Evolutionary conservation across 805 yeast species (phyloP).

Genomic region (Sporopachydermia quercuum): DNA sequence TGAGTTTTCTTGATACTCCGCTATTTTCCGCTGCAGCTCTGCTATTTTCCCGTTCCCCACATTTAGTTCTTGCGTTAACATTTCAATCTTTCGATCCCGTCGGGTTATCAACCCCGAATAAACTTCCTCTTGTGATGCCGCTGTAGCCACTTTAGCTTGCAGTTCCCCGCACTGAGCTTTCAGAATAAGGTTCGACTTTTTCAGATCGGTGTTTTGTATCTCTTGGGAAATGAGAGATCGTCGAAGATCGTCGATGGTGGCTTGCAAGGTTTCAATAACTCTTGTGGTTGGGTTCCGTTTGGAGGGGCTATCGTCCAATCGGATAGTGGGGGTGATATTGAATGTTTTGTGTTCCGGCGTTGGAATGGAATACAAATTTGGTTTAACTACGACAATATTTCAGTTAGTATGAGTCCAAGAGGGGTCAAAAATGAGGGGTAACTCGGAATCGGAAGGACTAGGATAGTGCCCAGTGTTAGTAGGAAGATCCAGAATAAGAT

Average conservation of each 20-base stretch:
- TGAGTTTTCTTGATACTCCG: conserved; percentile 5
- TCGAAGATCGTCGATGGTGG: conserved; percentile 39
- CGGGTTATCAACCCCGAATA: conserved; percentile 41
- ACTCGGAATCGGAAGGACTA: neutral
- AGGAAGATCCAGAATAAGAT: too few species aligned
- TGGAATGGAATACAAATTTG: neutral
- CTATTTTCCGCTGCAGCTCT: conserved; percentile 10
- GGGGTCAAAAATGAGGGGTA: neutral
- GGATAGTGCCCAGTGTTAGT: too few species aligned
- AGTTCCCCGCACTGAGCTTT: conserved; percentile 34
- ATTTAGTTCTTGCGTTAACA: conserved; percentile 6
- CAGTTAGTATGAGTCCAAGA: conserved; percentile 2
- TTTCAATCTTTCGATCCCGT: conserved; percentile 5
- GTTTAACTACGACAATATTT: conserved; percentile 3
- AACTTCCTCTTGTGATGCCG: conserved; percentile 38
- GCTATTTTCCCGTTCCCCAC: conserved; percentile 7
- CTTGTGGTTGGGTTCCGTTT: conserved; percentile 15
- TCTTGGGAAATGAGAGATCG: conserved; percentile 27
- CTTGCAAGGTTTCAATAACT: conserved; percentile 29
- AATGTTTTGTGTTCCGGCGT: conserved; percentile 10
- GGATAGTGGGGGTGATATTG: conserved; percentile 16
- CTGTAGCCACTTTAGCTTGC: conserved; percentile 36
- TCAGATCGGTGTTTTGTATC: conserved; percentile 27
- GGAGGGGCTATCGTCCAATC: conserved; percentile 15
- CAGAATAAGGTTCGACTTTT: conserved; percentile 31